Base-by-base conservation (phyloP, 306 rosid species). In the Geum urbanum region DNA sequence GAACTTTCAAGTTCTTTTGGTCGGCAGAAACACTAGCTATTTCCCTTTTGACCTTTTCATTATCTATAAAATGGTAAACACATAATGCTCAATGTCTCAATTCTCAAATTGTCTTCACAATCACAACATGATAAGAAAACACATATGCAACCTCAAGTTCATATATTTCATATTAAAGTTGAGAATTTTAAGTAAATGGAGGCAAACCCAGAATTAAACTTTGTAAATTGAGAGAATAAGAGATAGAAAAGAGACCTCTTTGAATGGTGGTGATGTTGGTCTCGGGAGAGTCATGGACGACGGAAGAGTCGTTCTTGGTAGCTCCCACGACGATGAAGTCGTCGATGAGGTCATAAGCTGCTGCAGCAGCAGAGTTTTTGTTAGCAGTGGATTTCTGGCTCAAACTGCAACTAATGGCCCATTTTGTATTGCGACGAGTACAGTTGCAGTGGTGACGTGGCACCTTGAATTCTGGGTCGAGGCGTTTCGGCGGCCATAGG, bases 401-500 rank as follows among this genome's bases (percentile, higher is more conserved):
- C 18, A 69, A 41, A 52, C 63, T 69, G 10, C 63, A 69, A 7
- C 72, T 52, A 11, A 69, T 20, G 1, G 62, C 72, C 72, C 72
- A 40, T 69, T 39, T 69, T 22, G 40, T 69, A 45, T 19, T 52
- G 37, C 35, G 72, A 11, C 6, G 61, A 27, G 8, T 16, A 53
- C 50, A 69, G 50, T 15, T 69, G 72, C 72, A 67, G 37, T 11
- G 22, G 60, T 39, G 62, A 6, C 44, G 62, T 16, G 71, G 27
- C 45, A 49, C 63, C 41, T 6, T 52, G 62, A 61, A 52, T 68
- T 68, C 50, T 19, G 48, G 44, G 55, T 73, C 63, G 53, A 70
- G 22, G 75, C 75, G 66, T 45, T 63, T 72, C 9, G 75, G 57
- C 32, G 32, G 1, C 70, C 67, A 51, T 44, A 65, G 68, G 66